Evolutionary conservation across 768 basidiomycete species (phyloP), one percentile per base, ranked within the genome.

Genomic region (Boletus speciosus): DNA sequence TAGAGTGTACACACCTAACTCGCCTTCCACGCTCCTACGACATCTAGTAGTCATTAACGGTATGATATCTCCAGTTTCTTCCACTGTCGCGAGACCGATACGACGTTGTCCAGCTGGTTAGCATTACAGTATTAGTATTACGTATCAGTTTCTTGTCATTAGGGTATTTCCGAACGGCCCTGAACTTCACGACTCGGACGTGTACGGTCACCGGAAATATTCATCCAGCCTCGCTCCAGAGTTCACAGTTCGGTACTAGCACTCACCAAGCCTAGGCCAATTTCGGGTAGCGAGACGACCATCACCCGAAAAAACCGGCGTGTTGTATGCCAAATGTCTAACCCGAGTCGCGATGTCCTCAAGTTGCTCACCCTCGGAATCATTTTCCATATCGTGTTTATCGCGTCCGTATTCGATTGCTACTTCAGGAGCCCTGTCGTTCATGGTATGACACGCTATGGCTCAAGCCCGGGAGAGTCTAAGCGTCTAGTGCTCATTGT

Each of bases 381-480:
- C 36, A 63, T 85, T 37, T 91, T 92, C 63, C 90, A 93, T 64
- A 67, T 88, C 49, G 75, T 84, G 6, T 90, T 83, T 69, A 86
- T 87, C 49, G 79, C 77, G 35, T 83, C 86, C 4, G 82, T 77
- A 15, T 94, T 94, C 71, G 89, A 93, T 71, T 92, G 90, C 70
- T 94, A 93, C 68, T 94, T 94, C 67, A 88, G 82, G 25, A 88
- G 84, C 60, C 87, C 90, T 0, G 88, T 90, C 8, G 88, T 90
- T 23, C 78, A 84, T 74, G 88, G 88, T 47, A 90, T 91, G 87
- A 66, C 74, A 59, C 80, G 76, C 43, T 78, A 81, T 61, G 76
- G 76, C 4, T 64, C 76, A 2, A 68, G 68, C 9, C 57, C 61
- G 5, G 75, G 80, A 34, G 77, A 81, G 53, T 81, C 91, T 10